A percentile compares a stretch with the other conserved stretches of the same genome.
phyloP scores from a whole-genome alignment of 257 asterid species.

The Echites panduratus region DNA sequence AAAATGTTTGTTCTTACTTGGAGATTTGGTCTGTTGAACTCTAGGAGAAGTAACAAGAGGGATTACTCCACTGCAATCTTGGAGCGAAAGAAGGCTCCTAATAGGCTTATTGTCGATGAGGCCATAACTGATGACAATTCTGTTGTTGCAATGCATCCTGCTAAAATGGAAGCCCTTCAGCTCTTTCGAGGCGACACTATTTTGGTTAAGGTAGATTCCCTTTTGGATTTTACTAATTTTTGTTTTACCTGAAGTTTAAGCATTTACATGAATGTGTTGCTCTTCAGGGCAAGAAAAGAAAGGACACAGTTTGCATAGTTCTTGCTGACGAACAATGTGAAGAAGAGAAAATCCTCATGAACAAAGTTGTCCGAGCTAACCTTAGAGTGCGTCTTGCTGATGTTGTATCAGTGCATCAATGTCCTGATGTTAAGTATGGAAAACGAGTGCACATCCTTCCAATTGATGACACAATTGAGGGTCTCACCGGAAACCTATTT shows the following conservation, averaged over 20 bases:
- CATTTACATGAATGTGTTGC: background rate
- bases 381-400: background rate
- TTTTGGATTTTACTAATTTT: background rate
- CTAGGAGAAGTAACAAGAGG: background rate
- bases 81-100: slow-evolving; percentile 7
- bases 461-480: slow-evolving; percentile 6
- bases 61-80: slow-evolving; percentile 6
- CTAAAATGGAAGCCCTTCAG: background rate
- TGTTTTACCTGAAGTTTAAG: background rate
- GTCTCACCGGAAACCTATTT: slow-evolving; percentile 2
- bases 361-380: background rate
- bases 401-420: slow-evolving; percentile 5
- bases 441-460: slow-evolving; percentile 5
- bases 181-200: background rate
- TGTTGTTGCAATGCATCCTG: background rate
- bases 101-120: slow-evolving; percentile 1
- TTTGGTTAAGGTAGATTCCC: background rate
- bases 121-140: background rate
- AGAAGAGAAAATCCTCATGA: slow-evolving; percentile 3
- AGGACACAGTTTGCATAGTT: background rate
- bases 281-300: slow-evolving; percentile 5
- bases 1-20: background rate
- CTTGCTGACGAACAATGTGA: slow-evolving; percentile 2
- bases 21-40: background rate
- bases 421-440: slow-evolving; percentile 7